A percentile compares a stretch with the other conserved stretches of the same genome.
These are phyloP conservation scores for Euphorbia corollata DNA, from an alignment of 441 rosid species.

Conservation along the genomic window DNA sequence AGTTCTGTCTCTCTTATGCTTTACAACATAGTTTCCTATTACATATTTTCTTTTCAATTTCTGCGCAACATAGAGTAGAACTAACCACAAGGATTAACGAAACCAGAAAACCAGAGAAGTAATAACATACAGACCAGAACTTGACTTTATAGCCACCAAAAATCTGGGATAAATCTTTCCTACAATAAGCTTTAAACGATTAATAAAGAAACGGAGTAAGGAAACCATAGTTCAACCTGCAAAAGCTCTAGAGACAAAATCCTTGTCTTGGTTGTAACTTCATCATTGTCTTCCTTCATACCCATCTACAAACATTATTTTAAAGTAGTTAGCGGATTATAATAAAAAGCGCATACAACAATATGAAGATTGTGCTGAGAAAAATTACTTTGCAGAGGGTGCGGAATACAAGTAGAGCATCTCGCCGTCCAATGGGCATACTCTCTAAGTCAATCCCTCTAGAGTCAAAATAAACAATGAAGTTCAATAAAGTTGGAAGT, in stretches of 20 bases:
- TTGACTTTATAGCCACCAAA: neutral
- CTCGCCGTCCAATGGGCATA: slow-evolving; percentile 90
- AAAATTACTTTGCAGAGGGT: slow-evolving; percentile 96
- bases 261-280: slow-evolving; percentile 85
- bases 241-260: slow-evolving; percentile 96
- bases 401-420: slow-evolving; percentile 90
- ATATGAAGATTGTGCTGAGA: slow-evolving; percentile 17
- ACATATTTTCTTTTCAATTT: neutral
- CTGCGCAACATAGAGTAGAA: slow-evolving; percentile 6
- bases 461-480: slow-evolving; percentile 18
- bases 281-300: slow-evolving; percentile 97
- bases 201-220: slow-evolving; percentile 13
- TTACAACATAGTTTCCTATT: neutral
- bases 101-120: slow-evolving; percentile 15
- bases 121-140: neutral
- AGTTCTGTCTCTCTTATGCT: neutral
- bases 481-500: slow-evolving; percentile 7
- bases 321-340: slow-evolving; percentile 20
- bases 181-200: slow-evolving; percentile 19
- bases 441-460: slow-evolving; percentile 95
- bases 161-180: neutral
- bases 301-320: slow-evolving; percentile 62
- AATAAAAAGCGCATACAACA: slow-evolving; percentile 21
- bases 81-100: neutral
- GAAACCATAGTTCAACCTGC: slow-evolving; percentile 51